These are phyloP conservation scores for Neofusicoccum sp. DNA, from an alignment of 2,329 filamentous ascomycete genomes.

Conservation along the genomic window DNA sequence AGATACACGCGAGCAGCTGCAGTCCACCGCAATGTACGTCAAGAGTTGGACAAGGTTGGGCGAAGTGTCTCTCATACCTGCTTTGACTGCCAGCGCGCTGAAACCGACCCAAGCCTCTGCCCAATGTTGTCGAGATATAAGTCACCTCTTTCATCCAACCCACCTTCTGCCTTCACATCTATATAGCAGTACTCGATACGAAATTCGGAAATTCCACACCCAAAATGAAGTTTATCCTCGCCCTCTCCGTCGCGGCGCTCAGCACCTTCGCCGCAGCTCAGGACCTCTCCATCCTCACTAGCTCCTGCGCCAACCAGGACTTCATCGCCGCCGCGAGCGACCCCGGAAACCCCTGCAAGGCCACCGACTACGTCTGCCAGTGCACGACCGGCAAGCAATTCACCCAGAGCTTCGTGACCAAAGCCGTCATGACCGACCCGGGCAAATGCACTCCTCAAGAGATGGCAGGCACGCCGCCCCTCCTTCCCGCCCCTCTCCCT, in stretches of 20 bases:
- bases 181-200: too few relatives aligned
- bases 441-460: background rate
- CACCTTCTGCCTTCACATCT: too few relatives aligned
- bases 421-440: background rate
- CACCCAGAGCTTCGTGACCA: background rate
- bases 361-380: conserved; percentile 8
- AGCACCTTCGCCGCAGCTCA: background rate
- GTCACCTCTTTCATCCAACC: too few relatives aligned
- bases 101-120: too few relatives aligned
- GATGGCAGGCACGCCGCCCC: background rate
- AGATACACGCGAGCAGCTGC: background rate
- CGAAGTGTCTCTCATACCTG: background rate
- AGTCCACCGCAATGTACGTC: background rate
- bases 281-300: conserved; percentile 1
- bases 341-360: background rate
- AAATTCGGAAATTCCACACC: too few relatives aligned
- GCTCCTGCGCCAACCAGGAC: background rate
- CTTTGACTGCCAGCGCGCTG: too few relatives aligned
- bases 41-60: background rate
- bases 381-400: conserved; percentile 13
- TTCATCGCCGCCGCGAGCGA: conserved; percentile 4
- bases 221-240: background rate
- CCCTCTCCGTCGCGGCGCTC: background rate
- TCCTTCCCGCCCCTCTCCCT: background rate
- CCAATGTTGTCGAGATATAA: too few relatives aligned